Base-by-base conservation (phyloP, 768 basidiomycete species). In the Leucocoprinus leucothites region DNA sequence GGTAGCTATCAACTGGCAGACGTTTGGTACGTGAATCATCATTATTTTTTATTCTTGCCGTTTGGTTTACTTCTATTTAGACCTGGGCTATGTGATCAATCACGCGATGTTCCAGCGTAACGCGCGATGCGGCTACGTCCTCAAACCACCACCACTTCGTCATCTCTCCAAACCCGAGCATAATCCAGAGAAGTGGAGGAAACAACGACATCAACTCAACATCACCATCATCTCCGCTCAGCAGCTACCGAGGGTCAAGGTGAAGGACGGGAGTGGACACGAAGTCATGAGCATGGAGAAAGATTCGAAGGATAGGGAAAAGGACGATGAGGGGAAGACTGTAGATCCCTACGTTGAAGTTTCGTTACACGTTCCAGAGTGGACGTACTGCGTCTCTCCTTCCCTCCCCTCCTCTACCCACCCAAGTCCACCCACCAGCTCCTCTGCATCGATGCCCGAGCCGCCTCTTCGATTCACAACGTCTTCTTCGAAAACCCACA, bases 1-100 rank as follows among this genome's bases (percentile, higher is more conserved):
- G 26, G 94, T 96, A 0, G 93, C 97, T 3, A 79, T 99, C 57
- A 99, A 99, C 68, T 97, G 94, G 91, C 97, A 99, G 69, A 98
- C 95, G 0, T 87, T 85, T 61, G 94, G 93, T 94, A 63, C 47
- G 84, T 75, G 22, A 26, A 40, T 53, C 22, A 1, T 48, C 41
- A 47, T 53, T 18, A 2, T 16, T 21, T 41, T 21, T 14, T 16
- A 3, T 44, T 36, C 13, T 24, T 7, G 19, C 13, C 9, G 9
- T 11, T 44, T 24, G 18, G 16, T 38, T 36, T n/a, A n/a, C 11
- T 35, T n/a, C n/a, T n/a, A n/a, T 25, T 22, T 64, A 93, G 95
- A 98, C 69, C 67, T 92, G 49, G 95, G 94, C 1, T 89, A 87
- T 64, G 86, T 91, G 78, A 90, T 98, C 66, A 99, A 98, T 65